Evolutionary conservation across 2,329 filamentous ascomycete species (phyloP).

Genomic region (Berkeleyomyces basicola): DNA sequence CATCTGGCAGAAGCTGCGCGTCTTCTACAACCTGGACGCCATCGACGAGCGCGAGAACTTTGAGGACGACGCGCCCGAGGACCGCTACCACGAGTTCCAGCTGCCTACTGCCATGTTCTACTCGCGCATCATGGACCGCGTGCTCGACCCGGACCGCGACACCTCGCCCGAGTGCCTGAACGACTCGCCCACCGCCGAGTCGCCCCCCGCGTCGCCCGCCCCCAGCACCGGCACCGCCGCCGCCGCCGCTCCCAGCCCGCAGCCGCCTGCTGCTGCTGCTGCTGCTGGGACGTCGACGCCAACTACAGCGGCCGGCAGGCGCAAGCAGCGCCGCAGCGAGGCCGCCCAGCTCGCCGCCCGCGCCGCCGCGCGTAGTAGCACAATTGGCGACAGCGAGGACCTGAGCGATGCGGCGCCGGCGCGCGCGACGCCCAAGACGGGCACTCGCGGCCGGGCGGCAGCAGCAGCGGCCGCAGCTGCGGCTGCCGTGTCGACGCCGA

Average conservation of each 20-base stretch:
- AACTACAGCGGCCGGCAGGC: conserved; percentile 20
- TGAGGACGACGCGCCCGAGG: conserved; percentile 41
- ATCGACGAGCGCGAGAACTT: conserved; percentile 71
- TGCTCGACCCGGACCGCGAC: conserved; percentile 15
- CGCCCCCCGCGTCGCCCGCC: not conserved
- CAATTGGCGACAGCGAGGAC: conserved; percentile 36
- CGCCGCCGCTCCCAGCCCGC: too few species aligned
- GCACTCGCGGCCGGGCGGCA: not conserved
- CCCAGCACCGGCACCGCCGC: not conserved
- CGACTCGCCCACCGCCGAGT: conserved; percentile 12
- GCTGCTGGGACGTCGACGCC: not conserved
- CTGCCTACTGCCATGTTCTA: conserved; percentile 33
- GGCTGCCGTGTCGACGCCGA: not conserved
- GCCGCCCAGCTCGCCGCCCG: not conserved
- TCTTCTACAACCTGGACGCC: conserved; percentile 69
- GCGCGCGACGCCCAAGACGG: conserved; percentile 19
- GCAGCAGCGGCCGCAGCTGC: not conserved
- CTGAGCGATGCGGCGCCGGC: conserved; percentile 26
- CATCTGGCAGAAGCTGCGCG: conserved; percentile 77
- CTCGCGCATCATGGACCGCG: conserved; percentile 25
- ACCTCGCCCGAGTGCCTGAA: conserved; percentile 8
- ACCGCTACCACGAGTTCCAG: conserved; percentile 49
- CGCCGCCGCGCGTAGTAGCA: conserved; percentile 22
- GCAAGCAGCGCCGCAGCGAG: conserved; percentile 12
- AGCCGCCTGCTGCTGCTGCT: not conserved